Evolutionary conservation across 148 eudicot species (phyloP).

Genomic region (Hydrangea macrophylla): DNA sequence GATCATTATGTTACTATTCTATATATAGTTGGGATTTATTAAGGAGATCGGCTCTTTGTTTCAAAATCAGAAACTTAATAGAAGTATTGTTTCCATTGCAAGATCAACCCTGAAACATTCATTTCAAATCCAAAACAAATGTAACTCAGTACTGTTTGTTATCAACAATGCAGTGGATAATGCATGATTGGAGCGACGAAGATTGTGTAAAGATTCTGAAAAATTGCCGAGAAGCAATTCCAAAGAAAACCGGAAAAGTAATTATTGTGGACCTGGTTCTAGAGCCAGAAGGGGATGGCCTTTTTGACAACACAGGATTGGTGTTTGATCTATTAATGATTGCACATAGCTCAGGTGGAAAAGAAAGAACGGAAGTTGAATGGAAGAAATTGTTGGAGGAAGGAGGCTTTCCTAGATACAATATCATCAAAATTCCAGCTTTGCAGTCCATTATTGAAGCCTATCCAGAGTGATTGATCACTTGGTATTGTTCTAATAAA

Average conservation of each 20-base stretch:
- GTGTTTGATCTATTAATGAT: constrained; percentile 18
- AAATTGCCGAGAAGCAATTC: constrained; percentile 31
- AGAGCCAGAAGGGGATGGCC: constrained; percentile 1
- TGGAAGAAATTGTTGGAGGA: constrained; percentile 22
- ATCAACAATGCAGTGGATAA: constrained; percentile 32
- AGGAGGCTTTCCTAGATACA: constrained; percentile 22
- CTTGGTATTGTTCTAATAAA: too few relatives aligned
- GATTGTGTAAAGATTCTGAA: constrained; percentile 33
- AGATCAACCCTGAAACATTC: too few relatives aligned
- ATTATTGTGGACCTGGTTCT: constrained; percentile 27
- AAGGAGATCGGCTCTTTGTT: too few relatives aligned
- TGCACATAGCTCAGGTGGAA: background rate
- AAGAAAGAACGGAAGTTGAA: constrained; percentile 25
- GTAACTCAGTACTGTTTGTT: too few relatives aligned
- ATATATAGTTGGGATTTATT: too few relatives aligned
- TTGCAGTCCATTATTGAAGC: constrained; percentile 22
- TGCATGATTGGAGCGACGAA: constrained; percentile 48
- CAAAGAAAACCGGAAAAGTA: constrained; percentile 25
- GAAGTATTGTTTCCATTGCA: too few relatives aligned
- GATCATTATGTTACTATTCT: too few relatives aligned
- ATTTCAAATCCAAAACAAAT: too few relatives aligned
- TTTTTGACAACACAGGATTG: constrained; percentile 9
- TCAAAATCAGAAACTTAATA: too few relatives aligned
- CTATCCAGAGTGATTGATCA: constrained; percentile 1
- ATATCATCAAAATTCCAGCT: constrained; percentile 18